Percentiles rank a stretch among this genome's conserved stretches.
phyloP scores from a whole-genome alignment of 2,329 filamentous ascomycete species.

The Diaporthe helianthi region DNA sequence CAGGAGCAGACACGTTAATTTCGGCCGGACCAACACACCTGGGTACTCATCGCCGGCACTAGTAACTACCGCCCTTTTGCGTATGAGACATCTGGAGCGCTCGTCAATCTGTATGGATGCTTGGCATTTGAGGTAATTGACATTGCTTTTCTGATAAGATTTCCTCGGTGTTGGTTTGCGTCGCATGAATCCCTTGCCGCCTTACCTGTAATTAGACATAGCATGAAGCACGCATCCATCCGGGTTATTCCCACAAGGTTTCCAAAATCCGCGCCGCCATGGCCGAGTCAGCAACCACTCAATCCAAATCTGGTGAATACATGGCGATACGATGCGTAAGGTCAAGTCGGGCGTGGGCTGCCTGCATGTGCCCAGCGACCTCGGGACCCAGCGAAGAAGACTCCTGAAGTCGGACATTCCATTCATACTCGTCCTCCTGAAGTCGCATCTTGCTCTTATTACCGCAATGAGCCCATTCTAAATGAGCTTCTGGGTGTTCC shows the following conservation, averaged over 20 bases:
- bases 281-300: too few relatives aligned
- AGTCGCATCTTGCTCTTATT: background rate
- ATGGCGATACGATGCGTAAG: background rate
- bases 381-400: background rate
- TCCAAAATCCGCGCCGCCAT: too few relatives aligned
- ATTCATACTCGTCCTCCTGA: background rate
- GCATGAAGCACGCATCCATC: too few relatives aligned
- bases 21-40: background rate
- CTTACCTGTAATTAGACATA: background rate
- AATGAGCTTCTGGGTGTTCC: background rate
- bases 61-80: background rate
- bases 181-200: background rate
- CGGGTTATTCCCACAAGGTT: background rate
- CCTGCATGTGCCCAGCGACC: too few relatives aligned
- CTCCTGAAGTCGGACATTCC: background rate
- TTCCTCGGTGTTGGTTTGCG: too few relatives aligned
- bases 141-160: too few relatives aligned
- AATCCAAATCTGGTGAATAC: background rate
- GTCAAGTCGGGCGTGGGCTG: background rate
- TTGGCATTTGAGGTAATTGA: too few relatives aligned
- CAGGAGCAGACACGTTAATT: background rate
- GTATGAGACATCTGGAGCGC: background rate
- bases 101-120: background rate
- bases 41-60: background rate
- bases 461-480: slow-evolving; percentile 3